Percentiles rank a stretch among this genome's conserved stretches.
These are phyloP conservation scores for Obba rivulosa DNA, from an alignment of 768 basidiomycete species.

Conservation along the genomic window DNA sequence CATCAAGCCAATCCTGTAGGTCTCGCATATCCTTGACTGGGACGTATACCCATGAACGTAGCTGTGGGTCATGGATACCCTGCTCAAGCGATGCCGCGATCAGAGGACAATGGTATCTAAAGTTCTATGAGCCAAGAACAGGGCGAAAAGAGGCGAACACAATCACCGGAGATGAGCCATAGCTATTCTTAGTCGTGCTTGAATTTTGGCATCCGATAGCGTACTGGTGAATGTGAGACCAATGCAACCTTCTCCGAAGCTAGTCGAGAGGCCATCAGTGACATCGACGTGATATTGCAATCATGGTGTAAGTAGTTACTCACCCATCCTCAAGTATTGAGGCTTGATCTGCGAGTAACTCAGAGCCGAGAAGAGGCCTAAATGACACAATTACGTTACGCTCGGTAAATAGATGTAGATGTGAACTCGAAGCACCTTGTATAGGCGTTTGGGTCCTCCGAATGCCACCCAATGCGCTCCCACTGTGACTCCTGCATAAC, in stretches of 20 bases:
- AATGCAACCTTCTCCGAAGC: no score
- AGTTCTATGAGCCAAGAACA: background rate
- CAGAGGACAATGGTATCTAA: background rate
- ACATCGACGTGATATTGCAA: no score
- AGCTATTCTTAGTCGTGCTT: no score
- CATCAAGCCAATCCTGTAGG: background rate
- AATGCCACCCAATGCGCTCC: no score
- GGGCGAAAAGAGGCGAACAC: no score
- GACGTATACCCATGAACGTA: background rate
- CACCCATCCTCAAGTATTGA: background rate
- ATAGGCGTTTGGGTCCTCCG: no score
- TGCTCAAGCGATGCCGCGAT: background rate
- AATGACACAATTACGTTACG: background rate
- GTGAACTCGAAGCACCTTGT: no score
- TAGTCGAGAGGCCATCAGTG: no score
- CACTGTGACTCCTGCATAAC: no score
- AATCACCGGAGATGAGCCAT: background rate
- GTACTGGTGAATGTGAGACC: no score
- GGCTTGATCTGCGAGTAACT: background rate
- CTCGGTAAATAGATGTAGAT: no score
- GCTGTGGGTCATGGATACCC: background rate
- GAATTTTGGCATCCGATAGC: no score
- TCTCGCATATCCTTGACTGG: background rate
- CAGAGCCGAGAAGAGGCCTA: background rate
- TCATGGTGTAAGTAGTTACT: background rate